Evolutionary conservation across 2,329 filamentous ascomycete species (phyloP), one percentile per base, ranked within the genome.

Genomic region (Fusarium paranaense): DNA sequence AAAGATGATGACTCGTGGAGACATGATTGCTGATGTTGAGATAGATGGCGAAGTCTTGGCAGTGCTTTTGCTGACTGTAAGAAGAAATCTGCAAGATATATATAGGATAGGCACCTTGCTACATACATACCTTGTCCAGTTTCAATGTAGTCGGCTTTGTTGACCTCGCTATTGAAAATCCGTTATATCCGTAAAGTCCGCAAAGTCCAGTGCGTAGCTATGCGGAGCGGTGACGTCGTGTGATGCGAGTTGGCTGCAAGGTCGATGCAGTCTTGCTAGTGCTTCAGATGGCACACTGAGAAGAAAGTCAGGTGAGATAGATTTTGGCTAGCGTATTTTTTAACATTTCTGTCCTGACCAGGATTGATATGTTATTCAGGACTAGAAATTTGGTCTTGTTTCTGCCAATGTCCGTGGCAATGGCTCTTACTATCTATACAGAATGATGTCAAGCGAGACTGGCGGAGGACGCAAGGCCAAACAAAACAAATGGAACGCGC

Each of bases 1-100:
- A 14, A 72, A 72, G 18, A 72, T 60, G 47, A 72, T 72, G 20
- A 60, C 60, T 25, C 64, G 69, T 6, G 47, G 25, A 3, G 69
- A 42, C 69, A 71, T 71, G 4, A 1, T 33, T 9, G 47, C 4
- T 54, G 27, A 32, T 13, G 27, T 52, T 13, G 27, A 32, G 27
- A 54, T 27, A 5, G 7, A 18, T 50, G 22, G 45, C 5, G 6
- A 8, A 20, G 47, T 32, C 47, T 30, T 52, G 18, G 25, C 27
- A 4, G 10, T 52, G 27, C 27, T 5, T 8, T 7, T 33, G 47
- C 10, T 52, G 47, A 30, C 11, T 6, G 2, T 25, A 2, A 35
- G 52, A 33, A 32, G 50, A 13, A 22, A 57, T 57, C 20, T 25
- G 18, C 10, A 22, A 35, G n/a, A 57, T 22, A 25, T 33, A 56